A percentile compares a stretch with the other conserved stretches of the same genome.
Conservation (phyloP, 2,329 filamentous ascomycete genomes). For the Trichoderma pleuroti region DNA sequence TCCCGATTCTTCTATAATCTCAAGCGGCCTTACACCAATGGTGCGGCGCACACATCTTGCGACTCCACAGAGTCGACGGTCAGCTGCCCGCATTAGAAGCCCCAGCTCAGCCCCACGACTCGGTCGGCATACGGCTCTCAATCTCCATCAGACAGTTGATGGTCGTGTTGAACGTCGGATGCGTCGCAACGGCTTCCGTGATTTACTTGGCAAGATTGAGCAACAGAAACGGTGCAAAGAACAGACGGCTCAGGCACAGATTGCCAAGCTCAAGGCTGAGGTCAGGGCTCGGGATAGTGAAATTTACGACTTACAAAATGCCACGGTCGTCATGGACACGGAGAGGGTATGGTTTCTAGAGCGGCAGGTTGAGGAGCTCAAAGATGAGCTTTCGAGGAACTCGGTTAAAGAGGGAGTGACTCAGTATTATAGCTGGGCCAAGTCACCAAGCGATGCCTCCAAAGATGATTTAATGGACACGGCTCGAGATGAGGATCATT, state of each 20-base stretch:
- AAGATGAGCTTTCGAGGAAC: constrained; percentile 31
- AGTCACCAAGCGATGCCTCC: constrained; percentile 47
- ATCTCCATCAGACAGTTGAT: constrained; percentile 53
- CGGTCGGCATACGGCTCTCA: constrained; percentile 31
- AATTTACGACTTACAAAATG: constrained; percentile 51
- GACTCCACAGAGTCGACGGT: constrained; percentile 41
- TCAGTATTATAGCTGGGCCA: constrained; percentile 47
- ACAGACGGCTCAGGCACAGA: constrained; percentile 42
- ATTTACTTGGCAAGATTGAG: constrained; percentile 54
- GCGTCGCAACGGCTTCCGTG: constrained; percentile 54
- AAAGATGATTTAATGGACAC: constrained; percentile 42
- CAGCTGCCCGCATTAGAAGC: constrained; percentile 40
- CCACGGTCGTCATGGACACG: constrained; percentile 48
- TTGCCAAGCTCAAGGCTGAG: constrained; percentile 47
- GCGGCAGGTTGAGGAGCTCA: constrained; percentile 37
- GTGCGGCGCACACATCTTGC: constrained; percentile 49
- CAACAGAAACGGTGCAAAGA: constrained; percentile 43
- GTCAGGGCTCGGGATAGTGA: constrained; percentile 50
- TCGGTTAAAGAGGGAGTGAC: constrained; percentile 24
- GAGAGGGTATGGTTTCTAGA: constrained; percentile 43
- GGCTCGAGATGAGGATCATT: constrained; percentile 38
- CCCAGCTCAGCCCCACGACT: constrained; percentile 17
- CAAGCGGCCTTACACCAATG: constrained; percentile 58
- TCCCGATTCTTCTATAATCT: constrained; percentile 43
- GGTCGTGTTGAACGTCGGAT: constrained; percentile 56